phyloP scores from a whole-genome alignment of 805 yeast species.

The Kodamaea sagamina region DNA sequence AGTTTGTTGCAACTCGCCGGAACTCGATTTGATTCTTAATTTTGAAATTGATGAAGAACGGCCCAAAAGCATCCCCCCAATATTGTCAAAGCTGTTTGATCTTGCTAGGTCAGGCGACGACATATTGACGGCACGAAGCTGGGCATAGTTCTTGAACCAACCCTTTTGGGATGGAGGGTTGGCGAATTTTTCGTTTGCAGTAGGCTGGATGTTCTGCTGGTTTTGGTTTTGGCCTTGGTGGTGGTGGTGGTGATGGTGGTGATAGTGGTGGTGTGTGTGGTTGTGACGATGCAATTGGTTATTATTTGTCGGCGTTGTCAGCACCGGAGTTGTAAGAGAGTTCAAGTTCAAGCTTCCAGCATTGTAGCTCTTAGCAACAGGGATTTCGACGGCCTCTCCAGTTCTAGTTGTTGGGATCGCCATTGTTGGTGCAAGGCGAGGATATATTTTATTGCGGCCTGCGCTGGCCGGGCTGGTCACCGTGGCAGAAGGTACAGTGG shows the following conservation, averaged over 20 bases:
- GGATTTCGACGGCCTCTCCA: constrained; percentile 79
- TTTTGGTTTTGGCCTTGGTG: constrained; percentile 4
- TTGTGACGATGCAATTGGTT: constrained; percentile 8
- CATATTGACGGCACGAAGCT: constrained; percentile 20
- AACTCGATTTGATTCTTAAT: constrained; percentile 18
- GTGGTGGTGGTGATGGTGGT: constrained; percentile 11
- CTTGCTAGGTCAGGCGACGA: constrained; percentile 21
- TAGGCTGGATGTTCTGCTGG: constrained; percentile 10
- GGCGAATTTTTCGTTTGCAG: constrained; percentile 19
- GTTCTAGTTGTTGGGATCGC: constrained; percentile 80
- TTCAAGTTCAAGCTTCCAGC: constrained; percentile 22
- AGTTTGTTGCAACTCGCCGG: constrained; percentile 17
- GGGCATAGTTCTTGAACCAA: constrained; percentile 35
- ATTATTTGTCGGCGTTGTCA: constrained; percentile 9
- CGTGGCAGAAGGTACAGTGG: neutral
- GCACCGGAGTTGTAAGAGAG: constrained; percentile 8
- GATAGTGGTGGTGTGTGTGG: constrained; percentile 10
- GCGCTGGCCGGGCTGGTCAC: constrained; percentile 1
- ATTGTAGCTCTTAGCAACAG: constrained; percentile 34
- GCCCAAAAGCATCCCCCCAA: constrained; percentile 19
- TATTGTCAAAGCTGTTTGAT: constrained; percentile 28
- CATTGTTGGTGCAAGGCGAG: constrained; percentile 49
- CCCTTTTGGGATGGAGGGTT: constrained; percentile 9
- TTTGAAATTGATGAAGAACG: constrained; percentile 18
- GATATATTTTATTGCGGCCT: constrained; percentile 18